These are phyloP conservation scores for Leishmania guyanensis DNA, from an alignment of 208 protist genomes.

Conservation along the genomic window DNA sequence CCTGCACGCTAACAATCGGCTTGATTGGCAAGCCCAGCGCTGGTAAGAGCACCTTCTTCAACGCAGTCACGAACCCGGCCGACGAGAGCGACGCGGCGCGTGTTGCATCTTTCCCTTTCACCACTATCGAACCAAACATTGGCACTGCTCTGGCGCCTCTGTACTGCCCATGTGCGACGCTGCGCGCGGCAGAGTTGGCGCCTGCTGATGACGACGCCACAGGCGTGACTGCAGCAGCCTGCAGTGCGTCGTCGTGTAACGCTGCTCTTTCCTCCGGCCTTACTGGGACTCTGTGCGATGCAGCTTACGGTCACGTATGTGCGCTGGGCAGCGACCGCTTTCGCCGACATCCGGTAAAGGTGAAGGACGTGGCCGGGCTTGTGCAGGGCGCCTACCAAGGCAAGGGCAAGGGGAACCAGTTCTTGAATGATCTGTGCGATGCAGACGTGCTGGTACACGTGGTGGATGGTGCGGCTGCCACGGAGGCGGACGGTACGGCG, in stretches of 20 bases:
- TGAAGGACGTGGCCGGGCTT: constrained; percentile 95
- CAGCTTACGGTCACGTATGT: constrained; percentile 64
- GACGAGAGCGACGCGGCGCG: constrained; percentile 80
- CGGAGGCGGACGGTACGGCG: constrained; percentile 86
- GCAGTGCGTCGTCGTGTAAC: neutral
- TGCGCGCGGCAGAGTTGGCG: constrained; percentile 7
- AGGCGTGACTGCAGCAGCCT: neutral
- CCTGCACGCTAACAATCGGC: constrained; percentile 86
- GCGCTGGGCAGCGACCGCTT: constrained; percentile 31
- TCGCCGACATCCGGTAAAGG: constrained; percentile 78
- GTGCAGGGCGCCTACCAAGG: constrained; percentile 95
- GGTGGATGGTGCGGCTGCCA: constrained; percentile 89
- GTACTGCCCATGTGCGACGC: constrained; percentile 65
- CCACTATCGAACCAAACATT: constrained; percentile 94
- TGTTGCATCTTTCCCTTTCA: constrained; percentile 94
- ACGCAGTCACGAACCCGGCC: constrained; percentile 87
- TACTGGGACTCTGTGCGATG: constrained; percentile 45
- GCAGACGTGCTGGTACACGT: constrained; percentile 95
- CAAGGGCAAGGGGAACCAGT: constrained; percentile 93
- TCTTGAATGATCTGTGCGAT: constrained; percentile 95
- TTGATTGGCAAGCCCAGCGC: constrained; percentile 93
- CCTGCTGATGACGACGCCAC: neutral
- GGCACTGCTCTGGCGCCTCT: constrained; percentile 61
- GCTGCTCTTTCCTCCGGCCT: constrained; percentile 13
- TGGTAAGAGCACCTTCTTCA: constrained; percentile 96